Base-by-base conservation (phyloP, 495 filamentous ascomycete species). In the Trichocladium antarcticum region DNA sequence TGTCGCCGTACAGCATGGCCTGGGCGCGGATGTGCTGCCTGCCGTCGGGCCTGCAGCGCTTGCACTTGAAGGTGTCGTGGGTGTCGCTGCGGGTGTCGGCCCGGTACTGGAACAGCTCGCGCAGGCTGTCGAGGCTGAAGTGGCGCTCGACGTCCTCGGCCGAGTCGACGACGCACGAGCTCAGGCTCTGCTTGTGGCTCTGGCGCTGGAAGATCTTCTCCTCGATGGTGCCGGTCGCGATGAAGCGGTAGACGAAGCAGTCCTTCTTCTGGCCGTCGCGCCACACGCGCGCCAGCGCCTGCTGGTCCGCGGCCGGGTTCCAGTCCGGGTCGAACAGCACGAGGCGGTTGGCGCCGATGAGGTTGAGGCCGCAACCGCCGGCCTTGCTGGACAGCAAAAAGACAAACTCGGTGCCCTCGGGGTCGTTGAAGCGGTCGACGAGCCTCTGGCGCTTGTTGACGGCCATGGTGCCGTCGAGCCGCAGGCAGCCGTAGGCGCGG, bases 161-260 rank as follows among this genome's bases (percentile, higher is more conserved):
- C 5, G 83, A 85, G 64, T 99, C 92, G 8, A 99, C 92, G n/a
- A 99, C 93, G 62, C 92, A 97, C 0, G 87, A 92, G 0, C 87
- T 95, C 5, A 99, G 75, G 0, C 87, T 90, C 65, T 97, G 93
- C 66, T 99, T 99, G 73, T 99, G 92, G 4, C 85, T 92, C 61
- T 99, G 92, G 6, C 92, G 80, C 67, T 97, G 93, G 74, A 99
- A 99, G 61, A 99, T 96, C 72, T 99, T 99, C 67, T 99, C 92
- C 61, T 99, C 92, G 60, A 99, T 99, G 0, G 92, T 94, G 1
- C 93, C 92, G 0, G 93, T 96, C 1, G 89, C 84, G 55, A 99
- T 97, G 71, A 99, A 97, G 27, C 93, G 86, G 69, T 99, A 99
- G 20, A 99, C 92, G 57, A 99, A 97, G 56, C 93, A 97, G 61